Evolutionary conservation across 306 rosid species (phyloP), one percentile per base, ranked within the genome.

Genomic region (Prunus mume): DNA sequence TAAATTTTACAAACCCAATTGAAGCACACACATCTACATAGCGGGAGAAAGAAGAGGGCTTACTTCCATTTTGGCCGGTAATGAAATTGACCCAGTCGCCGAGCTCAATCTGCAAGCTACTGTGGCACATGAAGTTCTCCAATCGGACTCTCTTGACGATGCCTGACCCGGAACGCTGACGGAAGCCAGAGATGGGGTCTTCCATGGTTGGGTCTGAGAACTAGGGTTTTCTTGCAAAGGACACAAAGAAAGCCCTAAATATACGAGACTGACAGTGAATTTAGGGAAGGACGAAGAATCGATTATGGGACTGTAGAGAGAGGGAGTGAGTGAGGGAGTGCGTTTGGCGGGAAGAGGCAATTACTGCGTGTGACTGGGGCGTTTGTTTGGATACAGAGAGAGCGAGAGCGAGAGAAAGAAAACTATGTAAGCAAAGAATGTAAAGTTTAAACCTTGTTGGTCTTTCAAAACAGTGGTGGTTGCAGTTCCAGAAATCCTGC

Each of bases 41-140:
- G 15, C 15, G 20, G 27, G 19, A 22, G 58, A 38, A 22, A 28
- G 41, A 70, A 12, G 25, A 8, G 3, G 2, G 78, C 96, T 70
- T 41, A 92, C 98, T 94, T 85, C 98, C 98, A 55, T 94, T 94
- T 79, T 92, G 98, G 24, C 98, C 98, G 7, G 96, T 90, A 63
- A 94, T 82, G 88, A 94, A 88, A 76, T 92, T 94, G 27, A 92
- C 87, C 82, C 85, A 82, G 13, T 83, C 91, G 41, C 91, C 96
- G 20, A 92, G 85, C 82, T 89, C 90, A 55, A 89, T 95, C 71
- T 89, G 83, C 81, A 85, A 84, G 72, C 82, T 88, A 28, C 88
- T 83, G 66, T 95, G 98, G 81, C 98, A 95, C 98, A 95, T 95
- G 83, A 95, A 95, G 65, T 92, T 92, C 87, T 92, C 96, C 78